phyloP scores from a whole-genome alignment of 2,329 filamentous ascomycete species.

The Penicillium sp. region DNA sequence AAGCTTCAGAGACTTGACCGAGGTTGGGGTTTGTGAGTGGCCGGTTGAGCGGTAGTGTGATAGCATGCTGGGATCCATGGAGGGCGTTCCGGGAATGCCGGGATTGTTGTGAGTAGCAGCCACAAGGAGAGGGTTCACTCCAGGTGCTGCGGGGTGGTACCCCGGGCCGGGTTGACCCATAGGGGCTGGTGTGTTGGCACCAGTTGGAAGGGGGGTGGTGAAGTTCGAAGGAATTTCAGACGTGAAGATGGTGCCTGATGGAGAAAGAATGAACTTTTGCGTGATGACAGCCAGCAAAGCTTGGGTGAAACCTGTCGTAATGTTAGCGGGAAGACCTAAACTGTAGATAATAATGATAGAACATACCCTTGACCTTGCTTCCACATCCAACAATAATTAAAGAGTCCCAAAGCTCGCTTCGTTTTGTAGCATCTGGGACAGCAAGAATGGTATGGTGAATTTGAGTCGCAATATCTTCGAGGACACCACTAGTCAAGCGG shows the following conservation, averaged over 20 bases:
- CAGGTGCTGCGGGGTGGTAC: slow-evolving; percentile 57
- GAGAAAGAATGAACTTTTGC: slow-evolving; percentile 84
- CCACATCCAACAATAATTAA: slow-evolving; percentile 91
- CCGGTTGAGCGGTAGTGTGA: slow-evolving; percentile 58
- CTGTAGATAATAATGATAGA: neutral
- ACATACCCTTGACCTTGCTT: slow-evolving; percentile 59
- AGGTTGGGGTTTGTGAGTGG: slow-evolving; percentile 75
- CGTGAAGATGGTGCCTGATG: slow-evolving; percentile 93
- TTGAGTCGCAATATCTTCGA: slow-evolving; percentile 79
- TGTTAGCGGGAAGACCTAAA: slow-evolving; percentile 6
- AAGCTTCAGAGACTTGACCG: slow-evolving; percentile 73
- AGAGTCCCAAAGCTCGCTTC: slow-evolving; percentile 86
- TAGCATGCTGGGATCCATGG: slow-evolving; percentile 35
- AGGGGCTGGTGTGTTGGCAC: slow-evolving; percentile 73
- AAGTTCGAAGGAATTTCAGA: slow-evolving; percentile 93
- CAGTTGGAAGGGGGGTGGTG: slow-evolving; percentile 85
- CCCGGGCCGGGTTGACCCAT: slow-evolving; percentile 49
- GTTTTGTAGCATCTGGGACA: slow-evolving; percentile 80
- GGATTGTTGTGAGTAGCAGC: slow-evolving; percentile 68
- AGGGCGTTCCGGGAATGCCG: slow-evolving; percentile 39
- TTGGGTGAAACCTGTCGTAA: slow-evolving; percentile 73
- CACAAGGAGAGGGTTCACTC: slow-evolving; percentile 86
- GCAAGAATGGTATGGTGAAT: slow-evolving; percentile 81
- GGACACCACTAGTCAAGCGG: slow-evolving; percentile 58
- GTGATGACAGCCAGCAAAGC: slow-evolving; percentile 78